phyloP scores from a whole-genome alignment of 768 basidiomycete species.

The Rhodotorula graminis region DNA sequence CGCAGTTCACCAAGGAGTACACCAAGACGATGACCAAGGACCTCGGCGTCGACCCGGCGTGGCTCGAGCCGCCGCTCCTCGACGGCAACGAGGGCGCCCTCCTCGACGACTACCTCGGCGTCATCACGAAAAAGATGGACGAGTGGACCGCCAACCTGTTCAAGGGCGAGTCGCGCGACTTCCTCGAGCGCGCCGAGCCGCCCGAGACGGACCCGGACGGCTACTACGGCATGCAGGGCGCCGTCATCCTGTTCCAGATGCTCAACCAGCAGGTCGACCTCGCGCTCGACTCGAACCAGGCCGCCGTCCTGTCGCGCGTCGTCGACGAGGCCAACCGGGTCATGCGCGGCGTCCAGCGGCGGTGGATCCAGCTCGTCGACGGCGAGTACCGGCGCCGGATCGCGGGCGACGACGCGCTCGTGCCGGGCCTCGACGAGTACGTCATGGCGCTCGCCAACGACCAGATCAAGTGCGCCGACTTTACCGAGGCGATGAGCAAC shows the following conservation, averaged over 20 bases:
- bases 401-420: constrained; percentile 68
- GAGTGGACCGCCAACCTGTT: constrained; percentile 95
- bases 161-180: constrained; percentile 80
- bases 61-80: constrained; percentile 81
- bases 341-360: constrained; percentile 79
- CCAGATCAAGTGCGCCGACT: constrained; percentile 93
- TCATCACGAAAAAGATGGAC: constrained; percentile 90
- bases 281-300: constrained; percentile 92
- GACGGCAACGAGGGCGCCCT: constrained; percentile 89
- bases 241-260: constrained; percentile 95
- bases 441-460: constrained; percentile 95
- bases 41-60: constrained; percentile 71
- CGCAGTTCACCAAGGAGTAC: constrained; percentile 95
- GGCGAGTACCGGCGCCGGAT: constrained; percentile 78
- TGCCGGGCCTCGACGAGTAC: constrained; percentile 88
- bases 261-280: constrained; percentile 84
- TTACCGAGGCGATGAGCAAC: constrained; percentile 74
- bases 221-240: constrained; percentile 82
- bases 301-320: constrained; percentile 82
- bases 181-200: constrained; percentile 72
- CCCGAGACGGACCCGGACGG: constrained; percentile 87
- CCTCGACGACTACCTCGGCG: constrained; percentile 89
- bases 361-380: constrained; percentile 80
- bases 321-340: constrained; percentile 81
- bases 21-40: constrained; percentile 84